Conservation (phyloP, 1,284 basidiomycete genomes). For the Melampsora americana region DNA sequence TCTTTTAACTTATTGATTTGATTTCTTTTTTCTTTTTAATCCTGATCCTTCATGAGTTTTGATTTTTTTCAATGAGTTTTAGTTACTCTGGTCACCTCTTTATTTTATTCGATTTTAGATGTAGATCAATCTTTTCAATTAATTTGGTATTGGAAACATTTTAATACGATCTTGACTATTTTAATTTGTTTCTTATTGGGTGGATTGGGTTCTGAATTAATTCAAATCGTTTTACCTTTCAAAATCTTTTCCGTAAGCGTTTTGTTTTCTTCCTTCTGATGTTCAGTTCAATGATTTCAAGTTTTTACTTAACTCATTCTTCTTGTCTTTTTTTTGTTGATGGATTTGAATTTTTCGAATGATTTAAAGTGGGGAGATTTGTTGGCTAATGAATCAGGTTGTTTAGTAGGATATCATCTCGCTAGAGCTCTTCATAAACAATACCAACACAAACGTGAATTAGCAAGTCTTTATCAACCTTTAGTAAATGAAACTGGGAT, state of each 20-base stretch:
- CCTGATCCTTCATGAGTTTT: no score
- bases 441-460: constrained; percentile 27
- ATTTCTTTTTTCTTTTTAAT: no score
- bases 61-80: neutral
- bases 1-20: no score
- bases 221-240: constrained; percentile 37
- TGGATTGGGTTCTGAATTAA: constrained; percentile 26
- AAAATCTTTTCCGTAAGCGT: constrained; percentile 37
- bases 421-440: constrained; percentile 19
- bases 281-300: no score
- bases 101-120: constrained; percentile 40
- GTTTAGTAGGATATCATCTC: constrained; percentile 32
- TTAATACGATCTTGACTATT: constrained; percentile 27
- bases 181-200: constrained; percentile 40
- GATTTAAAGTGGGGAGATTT: constrained; percentile 39
- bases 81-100: constrained; percentile 26
- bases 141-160: constrained; percentile 44
- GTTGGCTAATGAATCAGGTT: constrained; percentile 38
- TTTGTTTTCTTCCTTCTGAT: neutral
- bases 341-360: no score
- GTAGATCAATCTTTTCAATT: constrained; percentile 28
- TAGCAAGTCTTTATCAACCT: constrained; percentile 38
- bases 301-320: no score
- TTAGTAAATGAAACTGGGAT: neutral
- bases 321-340: neutral